Base-by-base conservation (phyloP, 192 early-diverging fungal genomes). In the Coemansia brasiliensis region DNA sequence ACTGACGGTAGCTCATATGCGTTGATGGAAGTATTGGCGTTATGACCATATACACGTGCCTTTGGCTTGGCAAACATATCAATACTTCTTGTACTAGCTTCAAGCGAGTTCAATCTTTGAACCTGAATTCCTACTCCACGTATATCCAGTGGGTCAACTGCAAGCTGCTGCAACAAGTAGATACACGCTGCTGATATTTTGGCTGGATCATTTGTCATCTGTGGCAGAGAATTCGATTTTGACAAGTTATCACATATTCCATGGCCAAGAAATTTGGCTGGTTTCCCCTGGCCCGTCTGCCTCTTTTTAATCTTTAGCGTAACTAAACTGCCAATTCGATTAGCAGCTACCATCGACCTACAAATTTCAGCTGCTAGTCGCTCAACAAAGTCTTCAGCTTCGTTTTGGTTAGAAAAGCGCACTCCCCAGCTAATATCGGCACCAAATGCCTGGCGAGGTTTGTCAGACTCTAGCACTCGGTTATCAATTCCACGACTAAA, bases 401-500 rank as follows among this genome's bases (percentile, higher is more conserved):
- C 85, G 2, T 67, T 59, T 27, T 84, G 62, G 20, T 61, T 89
- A 52, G 91, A 85, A 72, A 97, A 91, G 7, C 94, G 83, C 0
- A 97, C 83, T 6, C 90, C 94, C 93, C 94, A 94, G 44, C 87
- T 87, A 15, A 94, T 84, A 55, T 94, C 92, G 2, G 87, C 89
- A 35, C 92, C 91, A 21, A 96, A 86, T 40, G 83, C 85, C 65
- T 91, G 88, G 5, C 92, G 82, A 4, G 77, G 52, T 43, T 82
- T 77, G 57, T 90, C 83, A 16, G 83, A 83, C n/a, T 82, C 77
- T 11, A 94, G 58, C 9, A 69, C 69, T 2, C 90, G 81, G 15
- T 82, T 67, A 63, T 97, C 94, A 21, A 88, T 85, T 13, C 94
- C 94, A 25, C 84, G 65, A 46, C 86, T 83, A 59, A 75, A 85